Percentiles rank a stretch among this genome's conserved stretches.
Conservation (phyloP, 352 stramenopile genomes). For the Globisporangium perplexum region DNA sequence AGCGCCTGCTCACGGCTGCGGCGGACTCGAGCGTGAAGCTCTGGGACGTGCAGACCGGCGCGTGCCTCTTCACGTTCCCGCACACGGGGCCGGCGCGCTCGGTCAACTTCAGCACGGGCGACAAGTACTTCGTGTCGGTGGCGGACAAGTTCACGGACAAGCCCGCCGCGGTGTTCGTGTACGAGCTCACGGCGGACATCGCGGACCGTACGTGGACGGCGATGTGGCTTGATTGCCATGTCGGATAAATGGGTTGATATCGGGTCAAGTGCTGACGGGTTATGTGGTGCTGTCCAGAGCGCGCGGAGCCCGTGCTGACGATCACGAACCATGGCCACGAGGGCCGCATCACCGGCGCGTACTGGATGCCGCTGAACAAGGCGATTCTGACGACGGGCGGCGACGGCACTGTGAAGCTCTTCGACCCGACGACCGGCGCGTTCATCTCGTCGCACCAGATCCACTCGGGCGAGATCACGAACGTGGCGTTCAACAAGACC, state of each 20-base stretch:
- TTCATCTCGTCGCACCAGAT: slow-evolving; percentile 79
- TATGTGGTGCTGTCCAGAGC: slow-evolving; percentile 21
- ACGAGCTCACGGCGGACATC: slow-evolving; percentile 66
- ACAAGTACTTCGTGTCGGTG: slow-evolving; percentile 81
- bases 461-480: slow-evolving; percentile 97
- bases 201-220: slow-evolving; percentile 63
- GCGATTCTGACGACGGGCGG: slow-evolving; percentile 83
- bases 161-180: slow-evolving; percentile 72
- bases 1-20: slow-evolving; percentile 93
- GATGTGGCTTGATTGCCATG: too few relatives aligned
- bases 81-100: slow-evolving; percentile 77
- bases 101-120: slow-evolving; percentile 85
- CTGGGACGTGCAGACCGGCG: slow-evolving; percentile 89
- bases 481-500: slow-evolving; percentile 93
- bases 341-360: slow-evolving; percentile 70
- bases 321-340: slow-evolving; percentile 81
- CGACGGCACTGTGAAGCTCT: slow-evolving; percentile 77
- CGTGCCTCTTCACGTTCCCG: slow-evolving; percentile 82
- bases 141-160: slow-evolving; percentile 83
- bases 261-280: not conserved
- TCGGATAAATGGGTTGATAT: not conserved
- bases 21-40: slow-evolving; percentile 92
- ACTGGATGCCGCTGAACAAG: slow-evolving; percentile 87
- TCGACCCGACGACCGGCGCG: slow-evolving; percentile 69
- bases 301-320: slow-evolving; percentile 51